phyloP scores from a whole-genome alignment of 2,329 filamentous ascomycete species.

The Epichloe elymi region DNA sequence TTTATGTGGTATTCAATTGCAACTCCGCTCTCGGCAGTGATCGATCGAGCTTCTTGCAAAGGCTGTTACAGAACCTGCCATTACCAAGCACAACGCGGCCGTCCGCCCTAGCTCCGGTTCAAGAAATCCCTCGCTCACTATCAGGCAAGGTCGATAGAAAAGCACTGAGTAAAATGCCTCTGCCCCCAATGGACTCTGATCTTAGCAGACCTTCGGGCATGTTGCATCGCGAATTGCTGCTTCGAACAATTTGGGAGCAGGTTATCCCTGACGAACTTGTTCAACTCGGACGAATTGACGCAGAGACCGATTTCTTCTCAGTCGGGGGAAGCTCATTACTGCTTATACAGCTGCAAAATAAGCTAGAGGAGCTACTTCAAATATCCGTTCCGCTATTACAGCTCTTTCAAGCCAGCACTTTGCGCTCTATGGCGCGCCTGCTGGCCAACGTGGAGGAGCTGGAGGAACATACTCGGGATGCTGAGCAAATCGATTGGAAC shows the following conservation, averaged over 20 bases:
- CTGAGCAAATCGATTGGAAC: neutral
- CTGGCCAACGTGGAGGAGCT: neutral
- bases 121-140: neutral
- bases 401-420: neutral
- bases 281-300: neutral
- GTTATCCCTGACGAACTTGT: neutral
- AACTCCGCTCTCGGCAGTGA: neutral
- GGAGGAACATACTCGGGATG: too few species aligned
- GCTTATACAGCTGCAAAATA: neutral
- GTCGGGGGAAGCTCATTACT: neutral
- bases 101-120: constrained; percentile 1
- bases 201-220: neutral
- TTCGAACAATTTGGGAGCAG: neutral
- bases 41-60: neutral
- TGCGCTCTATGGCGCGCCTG: neutral
- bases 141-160: neutral
- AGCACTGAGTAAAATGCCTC: neutral
- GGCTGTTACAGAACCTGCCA: neutral
- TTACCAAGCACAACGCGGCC: neutral
- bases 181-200: neutral
- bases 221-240: neutral
- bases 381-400: neutral
- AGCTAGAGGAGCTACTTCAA: neutral
- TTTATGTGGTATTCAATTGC: neutral
- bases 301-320: neutral